These are phyloP conservation scores for Schizopora paradoxa DNA, from an alignment of 1,284 basidiomycete genomes.

Conservation along the genomic window DNA sequence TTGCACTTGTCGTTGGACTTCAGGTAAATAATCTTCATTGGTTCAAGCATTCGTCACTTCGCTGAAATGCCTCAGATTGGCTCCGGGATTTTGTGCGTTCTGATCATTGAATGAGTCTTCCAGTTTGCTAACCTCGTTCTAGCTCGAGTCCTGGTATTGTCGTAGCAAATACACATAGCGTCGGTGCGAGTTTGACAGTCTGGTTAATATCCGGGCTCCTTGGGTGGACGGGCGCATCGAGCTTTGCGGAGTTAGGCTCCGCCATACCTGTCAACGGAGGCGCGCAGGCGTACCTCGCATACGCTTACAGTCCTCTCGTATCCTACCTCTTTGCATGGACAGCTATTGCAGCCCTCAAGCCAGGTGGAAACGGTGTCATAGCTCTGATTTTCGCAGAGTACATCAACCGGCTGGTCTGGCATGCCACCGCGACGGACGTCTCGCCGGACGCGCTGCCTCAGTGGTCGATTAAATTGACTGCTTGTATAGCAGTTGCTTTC, in stretches of 20 bases:
- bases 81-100: conserved; percentile 81
- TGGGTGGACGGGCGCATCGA: conserved; percentile 91
- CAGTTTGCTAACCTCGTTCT: neutral
- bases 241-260: conserved; percentile 82
- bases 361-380: conserved; percentile 69
- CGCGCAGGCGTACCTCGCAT: conserved; percentile 86
- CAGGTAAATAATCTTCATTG: conserved; percentile 43
- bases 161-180: conserved; percentile 78
- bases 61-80: conserved; percentile 53
- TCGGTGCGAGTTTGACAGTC: conserved; percentile 77
- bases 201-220: conserved; percentile 79
- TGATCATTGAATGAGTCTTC: conserved; percentile 1
- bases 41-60: conserved; percentile 17
- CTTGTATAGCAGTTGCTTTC: conserved; percentile 63
- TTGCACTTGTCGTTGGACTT: conserved; percentile 77
- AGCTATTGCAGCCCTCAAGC: conserved; percentile 83
- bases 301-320: conserved; percentile 81
- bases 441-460: conserved; percentile 78
- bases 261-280: conserved; percentile 86
- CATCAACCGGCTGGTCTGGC: conserved; percentile 74
- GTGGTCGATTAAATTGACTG: conserved; percentile 92
- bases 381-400: conserved; percentile 82
- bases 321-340: conserved; percentile 90
- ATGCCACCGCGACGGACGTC: conserved; percentile 53
- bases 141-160: conserved; percentile 91